A percentile compares a stretch with the other conserved stretches of the same genome.
Conservation (phyloP, 257 asterid genomes). For the Solanum raphanifolium region DNA sequence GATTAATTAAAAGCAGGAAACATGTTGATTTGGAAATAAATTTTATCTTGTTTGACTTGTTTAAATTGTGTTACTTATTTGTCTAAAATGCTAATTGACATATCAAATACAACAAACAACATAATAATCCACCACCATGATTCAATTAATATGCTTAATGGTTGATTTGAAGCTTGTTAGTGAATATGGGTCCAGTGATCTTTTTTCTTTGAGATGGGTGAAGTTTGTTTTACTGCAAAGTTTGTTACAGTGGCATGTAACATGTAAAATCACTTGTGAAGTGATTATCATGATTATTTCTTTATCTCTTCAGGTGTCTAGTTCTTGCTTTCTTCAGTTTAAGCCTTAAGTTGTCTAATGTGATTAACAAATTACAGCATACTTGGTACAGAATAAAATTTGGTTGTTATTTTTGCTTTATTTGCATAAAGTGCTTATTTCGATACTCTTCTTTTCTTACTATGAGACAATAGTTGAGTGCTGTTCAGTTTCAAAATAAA, state of each 20-base stretch:
- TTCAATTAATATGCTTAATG: not conserved
- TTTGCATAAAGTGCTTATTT: not conserved
- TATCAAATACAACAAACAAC: not conserved
- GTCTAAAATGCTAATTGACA: not conserved
- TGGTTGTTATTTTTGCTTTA: not conserved
- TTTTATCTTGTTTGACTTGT: not conserved
- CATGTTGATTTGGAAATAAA: not conserved
- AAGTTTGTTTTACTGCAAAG: not conserved
- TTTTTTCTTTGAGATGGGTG: not conserved
- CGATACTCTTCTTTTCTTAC: not conserved
- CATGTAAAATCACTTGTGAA: not conserved
- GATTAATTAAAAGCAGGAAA: not conserved
- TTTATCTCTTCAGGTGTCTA: not conserved
- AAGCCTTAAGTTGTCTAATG: not conserved
- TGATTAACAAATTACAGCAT: not conserved
- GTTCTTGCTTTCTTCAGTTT: not conserved
- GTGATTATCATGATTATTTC: not conserved
- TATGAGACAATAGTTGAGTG: not conserved
- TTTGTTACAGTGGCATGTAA: not conserved
- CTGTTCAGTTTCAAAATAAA: not conserved
- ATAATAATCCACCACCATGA: not conserved
- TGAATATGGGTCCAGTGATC: not conserved
- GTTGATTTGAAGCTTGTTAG: not conserved
- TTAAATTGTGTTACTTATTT: not conserved
- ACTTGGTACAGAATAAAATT: not conserved